Base-by-base conservation (phyloP, 1,139 yeast species). In the Protomyces lactucae-debilis region DNA sequence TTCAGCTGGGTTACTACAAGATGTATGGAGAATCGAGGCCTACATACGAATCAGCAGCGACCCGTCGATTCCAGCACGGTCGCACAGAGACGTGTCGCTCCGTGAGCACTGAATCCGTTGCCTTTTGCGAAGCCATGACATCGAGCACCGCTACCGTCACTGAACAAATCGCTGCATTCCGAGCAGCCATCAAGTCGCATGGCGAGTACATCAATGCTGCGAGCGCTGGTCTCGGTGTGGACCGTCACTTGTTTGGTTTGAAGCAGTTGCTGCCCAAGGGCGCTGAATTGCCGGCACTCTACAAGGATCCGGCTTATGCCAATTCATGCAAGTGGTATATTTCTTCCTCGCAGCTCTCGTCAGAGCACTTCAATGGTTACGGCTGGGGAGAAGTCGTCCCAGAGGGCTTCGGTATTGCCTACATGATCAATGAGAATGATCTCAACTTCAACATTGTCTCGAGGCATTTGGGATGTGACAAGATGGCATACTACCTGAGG, bases 341-440 rank as follows among this genome's bases (percentile, higher is more conserved):
- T 65, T 88, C 96, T 16, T 84, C 96, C 5, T 90, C 97, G 2
- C 98, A 93, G 77, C 81, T 93, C 70, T 88, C 95, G 14, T 87
- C 96, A 10, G 96, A 90, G 74, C 81, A 79, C 76, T 89, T 90
- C 78, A 91, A 90, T 75, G 93, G 96, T 64, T 93, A 93, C 83
- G 99, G 99, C 60, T 93, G 92, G 91, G 86, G 97, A 28, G 96
- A 95, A 76, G 98, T 93, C 64, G 85, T 88, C 71, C 97, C 93
- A 73, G 89, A 87, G 68, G 99, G 99, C 14, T 86, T 88, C 72
- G 99, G 98, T 5, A 82, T 89, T 69, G 98, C 97, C 25, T 93
- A 93, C 79, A 89, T 91, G 88, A 82, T 92, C 73, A 91, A 89
- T 79, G 84, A 84, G 68, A 88, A 91, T 72, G 87, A 90, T 85